These are phyloP conservation scores for Skeletonema costatum DNA, from an alignment of 108 stramenopile genomes.

Conservation along the genomic window DNA sequence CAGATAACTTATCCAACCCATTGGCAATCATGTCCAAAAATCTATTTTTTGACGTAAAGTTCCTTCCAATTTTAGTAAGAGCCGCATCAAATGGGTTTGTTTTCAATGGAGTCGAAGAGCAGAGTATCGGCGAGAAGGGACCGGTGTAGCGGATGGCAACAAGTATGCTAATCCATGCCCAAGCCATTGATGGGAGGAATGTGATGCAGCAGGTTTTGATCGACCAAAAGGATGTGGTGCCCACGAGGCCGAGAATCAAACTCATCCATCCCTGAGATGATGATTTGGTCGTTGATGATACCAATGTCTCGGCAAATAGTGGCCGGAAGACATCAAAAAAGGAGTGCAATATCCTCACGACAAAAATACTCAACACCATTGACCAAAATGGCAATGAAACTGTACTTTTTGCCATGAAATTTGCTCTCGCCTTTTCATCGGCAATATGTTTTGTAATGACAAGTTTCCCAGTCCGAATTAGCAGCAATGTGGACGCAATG, in stretches of 20 bases:
- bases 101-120: conserved; percentile 26
- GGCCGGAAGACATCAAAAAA: not conserved
- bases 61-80: conserved; percentile 11
- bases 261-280: not conserved
- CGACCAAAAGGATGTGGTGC: conserved; percentile 11
- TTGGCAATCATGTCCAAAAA: conserved; percentile 43
- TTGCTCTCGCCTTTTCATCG: conserved; percentile 1
- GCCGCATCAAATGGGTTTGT: conserved; percentile 38
- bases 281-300: not conserved
- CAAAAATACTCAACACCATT: conserved; percentile 5
- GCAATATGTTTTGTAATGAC: conserved; percentile 23
- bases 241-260: not conserved
- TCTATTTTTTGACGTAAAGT: conserved; percentile 32
- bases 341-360: not conserved
- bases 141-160: conserved; percentile 19
- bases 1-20: conserved; percentile 25
- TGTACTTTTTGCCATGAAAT: conserved; percentile 6
- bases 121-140: conserved; percentile 25
- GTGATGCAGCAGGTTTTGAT: not conserved
- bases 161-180: conserved; percentile 14
- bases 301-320: not conserved
- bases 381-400: conserved; percentile 41
- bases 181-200: conserved; percentile 23
- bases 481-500: not conserved
- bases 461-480: conserved; percentile 4